A percentile compares a stretch with the other conserved stretches of the same genome.
phyloP scores from a whole-genome alignment of 2,329 filamentous ascomycete genomes.

The Nemania serpens region DNA sequence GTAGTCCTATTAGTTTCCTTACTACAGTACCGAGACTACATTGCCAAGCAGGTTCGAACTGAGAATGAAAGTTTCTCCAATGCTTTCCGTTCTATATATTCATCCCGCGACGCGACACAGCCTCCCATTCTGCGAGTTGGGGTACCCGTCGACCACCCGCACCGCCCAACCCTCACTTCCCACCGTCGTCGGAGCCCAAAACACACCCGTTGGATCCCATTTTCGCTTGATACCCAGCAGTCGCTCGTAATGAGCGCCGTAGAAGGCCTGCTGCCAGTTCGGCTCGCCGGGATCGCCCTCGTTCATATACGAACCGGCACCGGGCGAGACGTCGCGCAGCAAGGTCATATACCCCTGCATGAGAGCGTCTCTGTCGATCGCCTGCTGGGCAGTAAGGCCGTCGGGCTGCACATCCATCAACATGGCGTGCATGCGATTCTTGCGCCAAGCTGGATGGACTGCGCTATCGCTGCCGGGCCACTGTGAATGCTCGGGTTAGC shows the following conservation, averaged over 20 bases:
- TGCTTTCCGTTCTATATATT: neutral
- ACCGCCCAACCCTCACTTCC: slow-evolving; percentile 57
- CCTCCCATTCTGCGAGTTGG: slow-evolving; percentile 34
- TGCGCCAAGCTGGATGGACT: slow-evolving; percentile 51
- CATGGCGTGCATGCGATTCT: slow-evolving; percentile 44
- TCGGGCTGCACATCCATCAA: slow-evolving; percentile 37
- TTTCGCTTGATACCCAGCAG: slow-evolving; percentile 53
- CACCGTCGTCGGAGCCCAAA: slow-evolving; percentile 55
- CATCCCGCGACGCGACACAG: slow-evolving; percentile 27
- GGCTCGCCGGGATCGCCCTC: slow-evolving; percentile 57
- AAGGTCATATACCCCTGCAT: slow-evolving; percentile 35
- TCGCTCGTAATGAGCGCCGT: slow-evolving; percentile 50
- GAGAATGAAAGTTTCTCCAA: no score
- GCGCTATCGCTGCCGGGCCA: slow-evolving; percentile 42
- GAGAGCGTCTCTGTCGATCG: slow-evolving; percentile 32
- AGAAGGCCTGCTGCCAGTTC: slow-evolving; percentile 53
- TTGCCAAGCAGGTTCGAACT: no score
- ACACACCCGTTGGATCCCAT: slow-evolving; percentile 53
- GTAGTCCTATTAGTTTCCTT: no score
- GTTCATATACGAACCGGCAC: slow-evolving; percentile 54
- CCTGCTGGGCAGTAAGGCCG: slow-evolving; percentile 32
- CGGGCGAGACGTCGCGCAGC: slow-evolving; percentile 45
- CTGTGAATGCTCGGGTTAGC: neutral
- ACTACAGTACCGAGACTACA: no score
- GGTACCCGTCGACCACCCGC: slow-evolving; percentile 29